Conservation (phyloP, 768 basidiomycete genomes). For the Trametes maxima region DNA sequence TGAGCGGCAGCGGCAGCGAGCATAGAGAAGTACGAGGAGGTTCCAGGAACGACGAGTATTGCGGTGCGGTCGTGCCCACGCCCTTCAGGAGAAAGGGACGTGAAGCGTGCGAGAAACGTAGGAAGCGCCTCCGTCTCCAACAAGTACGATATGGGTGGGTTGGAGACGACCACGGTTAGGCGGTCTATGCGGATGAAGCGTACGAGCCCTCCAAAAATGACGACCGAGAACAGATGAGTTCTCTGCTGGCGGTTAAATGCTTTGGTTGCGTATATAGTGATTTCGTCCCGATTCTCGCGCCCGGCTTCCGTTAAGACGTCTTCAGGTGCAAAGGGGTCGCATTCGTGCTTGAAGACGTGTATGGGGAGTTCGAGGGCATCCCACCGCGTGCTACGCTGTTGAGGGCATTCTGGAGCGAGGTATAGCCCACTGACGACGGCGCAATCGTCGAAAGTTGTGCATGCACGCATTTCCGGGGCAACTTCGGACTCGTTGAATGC, state of each 20-base stretch:
- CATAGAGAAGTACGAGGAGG: not conserved
- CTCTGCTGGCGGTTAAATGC: constrained; percentile 4
- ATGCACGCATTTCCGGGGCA: not conserved
- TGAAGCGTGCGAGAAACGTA: not conserved
- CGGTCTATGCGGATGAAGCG: not conserved
- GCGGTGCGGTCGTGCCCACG: constrained; percentile 9
- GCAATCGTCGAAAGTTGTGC: not conserved
- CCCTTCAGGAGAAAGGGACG: not conserved
- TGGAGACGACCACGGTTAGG: not conserved
- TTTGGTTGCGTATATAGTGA: not conserved
- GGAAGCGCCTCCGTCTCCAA: not conserved
- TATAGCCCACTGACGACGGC: not conserved
- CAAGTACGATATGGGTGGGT: not conserved
- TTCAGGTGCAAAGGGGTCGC: not conserved
- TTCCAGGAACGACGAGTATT: not conserved
- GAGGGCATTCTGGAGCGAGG: not conserved
- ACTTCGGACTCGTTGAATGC: not conserved
- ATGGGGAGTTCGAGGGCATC: not conserved
- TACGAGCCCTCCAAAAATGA: not conserved
- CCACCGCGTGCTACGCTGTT: not conserved
- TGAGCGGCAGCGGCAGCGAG: not conserved
- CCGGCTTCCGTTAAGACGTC: too few relatives aligned
- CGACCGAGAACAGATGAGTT: constrained; percentile 1
- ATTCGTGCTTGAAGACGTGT: not conserved
- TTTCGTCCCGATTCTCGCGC: not conserved